phyloP scores from a whole-genome alignment of 2,329 filamentous ascomycete genomes.

The Pyrenophora graminea region DNA sequence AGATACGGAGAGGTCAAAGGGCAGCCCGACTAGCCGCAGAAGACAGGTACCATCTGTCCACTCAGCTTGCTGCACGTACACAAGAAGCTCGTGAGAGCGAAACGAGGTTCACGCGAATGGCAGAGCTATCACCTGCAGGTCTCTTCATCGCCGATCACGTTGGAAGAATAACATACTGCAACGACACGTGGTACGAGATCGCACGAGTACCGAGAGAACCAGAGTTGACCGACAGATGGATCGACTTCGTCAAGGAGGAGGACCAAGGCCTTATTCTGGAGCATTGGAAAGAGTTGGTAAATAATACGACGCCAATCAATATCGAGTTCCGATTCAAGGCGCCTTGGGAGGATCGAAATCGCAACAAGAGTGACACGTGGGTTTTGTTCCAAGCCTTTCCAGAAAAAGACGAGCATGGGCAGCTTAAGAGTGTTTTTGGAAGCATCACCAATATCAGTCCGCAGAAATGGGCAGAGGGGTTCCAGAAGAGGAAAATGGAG shows the following conservation, averaged over 20 bases:
- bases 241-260: constrained; percentile 70
- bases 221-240: constrained; percentile 68
- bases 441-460: constrained; percentile 84
- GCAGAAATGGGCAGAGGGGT: constrained; percentile 82
- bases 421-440: constrained; percentile 75
- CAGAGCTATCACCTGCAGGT: constrained; percentile 80
- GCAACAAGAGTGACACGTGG: constrained; percentile 69
- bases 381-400: constrained; percentile 77
- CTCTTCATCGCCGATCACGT: constrained; percentile 79
- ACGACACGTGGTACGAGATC: constrained; percentile 75
- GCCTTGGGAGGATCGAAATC: constrained; percentile 62
- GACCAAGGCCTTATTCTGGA: constrained; percentile 63
- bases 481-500: constrained; percentile 76
- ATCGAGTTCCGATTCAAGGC: constrained; percentile 77
- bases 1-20: constrained; percentile 73
- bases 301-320: constrained; percentile 66
- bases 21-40: constrained; percentile 75
- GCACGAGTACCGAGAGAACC: constrained; percentile 66
- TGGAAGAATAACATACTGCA: constrained; percentile 77
- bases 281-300: constrained; percentile 66
- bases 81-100: constrained; percentile 66
- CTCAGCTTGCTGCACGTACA: constrained; percentile 69
- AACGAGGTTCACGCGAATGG: constrained; percentile 80
- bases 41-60: constrained; percentile 76
- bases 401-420: constrained; percentile 66